phyloP scores from a whole-genome alignment of 345 rosid species.

The Hevea brasiliensis region DNA sequence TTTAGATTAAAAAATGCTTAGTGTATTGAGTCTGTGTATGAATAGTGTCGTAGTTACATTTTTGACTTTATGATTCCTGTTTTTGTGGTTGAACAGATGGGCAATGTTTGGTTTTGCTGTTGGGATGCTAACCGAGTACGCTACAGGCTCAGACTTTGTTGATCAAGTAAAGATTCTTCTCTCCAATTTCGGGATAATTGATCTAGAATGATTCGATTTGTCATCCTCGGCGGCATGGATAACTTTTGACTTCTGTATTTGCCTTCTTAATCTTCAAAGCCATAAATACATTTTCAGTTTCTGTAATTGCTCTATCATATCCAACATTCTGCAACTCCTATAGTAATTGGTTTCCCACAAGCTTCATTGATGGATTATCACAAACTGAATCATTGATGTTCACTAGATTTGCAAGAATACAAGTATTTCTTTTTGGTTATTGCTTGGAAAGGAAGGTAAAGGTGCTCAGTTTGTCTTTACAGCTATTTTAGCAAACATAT shows the following conservation, averaged over 20 bases:
- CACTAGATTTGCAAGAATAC: slow-evolving; percentile 11
- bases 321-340: slow-evolving; percentile 26
- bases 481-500: too few relatives aligned
- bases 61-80: not conserved
- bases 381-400: slow-evolving; percentile 7
- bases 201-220: slow-evolving; percentile 53
- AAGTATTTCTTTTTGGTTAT: too few relatives aligned
- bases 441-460: too few relatives aligned
- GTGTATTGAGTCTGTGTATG: too few relatives aligned
- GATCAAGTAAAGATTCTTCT: slow-evolving; percentile 89
- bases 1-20: too few relatives aligned
- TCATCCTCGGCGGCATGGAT: not conserved
- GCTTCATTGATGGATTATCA: slow-evolving; percentile 4
- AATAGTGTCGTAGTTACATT: too few relatives aligned
- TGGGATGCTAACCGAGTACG: slow-evolving; percentile 89
- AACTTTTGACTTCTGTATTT: slow-evolving; percentile 9
- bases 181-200: slow-evolving; percentile 81
- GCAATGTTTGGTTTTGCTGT: slow-evolving; percentile 95
- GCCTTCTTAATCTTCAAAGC: slow-evolving; percentile 11
- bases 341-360: not conserved
- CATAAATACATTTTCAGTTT: slow-evolving; percentile 22
- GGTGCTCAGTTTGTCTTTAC: too few relatives aligned
- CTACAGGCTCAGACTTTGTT: slow-evolving; percentile 87
- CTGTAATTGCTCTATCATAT: slow-evolving; percentile 26
- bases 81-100: slow-evolving; percentile 52